Percentiles rank a stretch among this genome's conserved stretches.
Evolutionary conservation across 352 stramenopile genomes (phyloP).

Genomic region (Blastocystis sp.): DNA sequence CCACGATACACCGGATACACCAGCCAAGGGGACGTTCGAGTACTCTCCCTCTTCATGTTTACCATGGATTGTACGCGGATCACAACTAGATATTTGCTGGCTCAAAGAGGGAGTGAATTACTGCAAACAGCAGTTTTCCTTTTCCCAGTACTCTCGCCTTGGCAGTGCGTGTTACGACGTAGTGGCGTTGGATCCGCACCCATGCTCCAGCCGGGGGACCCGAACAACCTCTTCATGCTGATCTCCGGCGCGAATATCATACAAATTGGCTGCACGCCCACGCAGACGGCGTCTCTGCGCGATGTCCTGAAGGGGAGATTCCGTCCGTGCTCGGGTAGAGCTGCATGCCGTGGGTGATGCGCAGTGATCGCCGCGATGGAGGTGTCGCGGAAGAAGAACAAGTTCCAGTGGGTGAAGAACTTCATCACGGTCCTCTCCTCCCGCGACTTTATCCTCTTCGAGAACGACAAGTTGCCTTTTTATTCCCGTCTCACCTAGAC

Average conservation of each 20-base stretch:
- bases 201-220: neutral
- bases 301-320: constrained; percentile 21
- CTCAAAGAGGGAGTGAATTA: constrained; percentile 65
- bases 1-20: constrained; percentile 46
- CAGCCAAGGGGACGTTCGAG: constrained; percentile 61
- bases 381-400: constrained; percentile 63
- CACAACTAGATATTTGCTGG: constrained; percentile 62
- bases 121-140: constrained; percentile 44
- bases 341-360: neutral
- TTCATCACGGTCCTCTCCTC: constrained; percentile 56
- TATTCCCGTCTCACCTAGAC: constrained; percentile 6
- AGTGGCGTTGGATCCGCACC: constrained; percentile 42
- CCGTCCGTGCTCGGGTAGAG: constrained; percentile 41
- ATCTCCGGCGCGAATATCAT: constrained; percentile 36
- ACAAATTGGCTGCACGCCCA: constrained; percentile 41
- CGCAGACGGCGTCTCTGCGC: constrained; percentile 30
- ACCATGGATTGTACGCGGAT: neutral
- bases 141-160: neutral
- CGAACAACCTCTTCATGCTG: constrained; percentile 55
- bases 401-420: constrained; percentile 65
- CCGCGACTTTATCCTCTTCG: constrained; percentile 56
- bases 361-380: constrained; percentile 44
- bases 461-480: constrained; percentile 37
- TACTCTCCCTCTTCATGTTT: constrained; percentile 38
- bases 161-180: neutral